These are phyloP conservation scores for Rhizopogon rudus DNA, from an alignment of 768 basidiomycete genomes.

Conservation along the genomic window DNA sequence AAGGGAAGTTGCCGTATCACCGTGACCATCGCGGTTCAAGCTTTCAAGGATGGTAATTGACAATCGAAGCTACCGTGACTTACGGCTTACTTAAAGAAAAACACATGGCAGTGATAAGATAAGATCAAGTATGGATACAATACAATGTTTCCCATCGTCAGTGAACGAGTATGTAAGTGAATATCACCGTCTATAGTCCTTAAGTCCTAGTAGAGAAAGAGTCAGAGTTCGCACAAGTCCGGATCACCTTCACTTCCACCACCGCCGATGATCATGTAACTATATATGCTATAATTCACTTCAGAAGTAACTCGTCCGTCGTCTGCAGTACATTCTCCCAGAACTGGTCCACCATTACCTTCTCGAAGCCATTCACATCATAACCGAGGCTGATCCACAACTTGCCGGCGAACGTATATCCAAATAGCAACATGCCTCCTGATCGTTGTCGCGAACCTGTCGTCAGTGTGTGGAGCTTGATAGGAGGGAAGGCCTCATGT, in stretches of 20 bases:
- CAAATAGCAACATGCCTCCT: slow-evolving; percentile 79
- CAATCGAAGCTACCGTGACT: too few species aligned
- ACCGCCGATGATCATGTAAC: not conserved
- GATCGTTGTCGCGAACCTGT: slow-evolving; percentile 80
- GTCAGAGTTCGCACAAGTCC: not conserved
- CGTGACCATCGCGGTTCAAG: slow-evolving; percentile 9
- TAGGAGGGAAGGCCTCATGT: slow-evolving; percentile 50
- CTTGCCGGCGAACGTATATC: slow-evolving; percentile 69
- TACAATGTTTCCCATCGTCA: not conserved
- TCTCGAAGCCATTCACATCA: slow-evolving; percentile 71
- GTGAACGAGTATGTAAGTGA: not conserved
- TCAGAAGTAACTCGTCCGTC: slow-evolving; percentile 54
- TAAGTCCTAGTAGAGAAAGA: not conserved
- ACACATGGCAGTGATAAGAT: not conserved
- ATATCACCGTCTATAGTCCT: not conserved
- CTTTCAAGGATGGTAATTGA: too few species aligned
- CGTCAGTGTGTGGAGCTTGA: slow-evolving; percentile 68
- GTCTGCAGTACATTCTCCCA: slow-evolving; percentile 56
- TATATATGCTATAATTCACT: not conserved
- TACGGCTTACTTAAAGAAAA: not conserved
- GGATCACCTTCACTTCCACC: not conserved
- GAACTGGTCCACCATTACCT: slow-evolving; percentile 54
- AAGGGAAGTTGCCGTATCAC: slow-evolving; percentile 21
- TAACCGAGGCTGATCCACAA: slow-evolving; percentile 80
- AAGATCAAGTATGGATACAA: not conserved